These are phyloP conservation scores for Pseudohyphozyma bogoriensis DNA, from an alignment of 768 basidiomycete species.

Conservation along the genomic window DNA sequence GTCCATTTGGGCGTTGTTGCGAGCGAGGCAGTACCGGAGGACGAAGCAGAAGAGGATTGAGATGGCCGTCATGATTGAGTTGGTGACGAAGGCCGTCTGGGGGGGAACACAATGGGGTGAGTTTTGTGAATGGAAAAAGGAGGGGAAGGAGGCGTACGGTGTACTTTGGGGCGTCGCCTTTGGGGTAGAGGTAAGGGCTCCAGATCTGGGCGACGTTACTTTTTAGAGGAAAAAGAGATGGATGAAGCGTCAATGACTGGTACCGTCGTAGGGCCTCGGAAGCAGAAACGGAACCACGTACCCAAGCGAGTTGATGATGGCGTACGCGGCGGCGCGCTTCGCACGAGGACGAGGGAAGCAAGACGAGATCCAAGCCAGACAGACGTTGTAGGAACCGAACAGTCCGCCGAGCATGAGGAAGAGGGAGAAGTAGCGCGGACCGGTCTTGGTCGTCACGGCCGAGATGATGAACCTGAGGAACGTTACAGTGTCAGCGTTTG, in stretches of 20 bases:
- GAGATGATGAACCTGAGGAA: slow-evolving; percentile 24
- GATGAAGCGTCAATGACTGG: neutral
- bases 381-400: slow-evolving; percentile 32
- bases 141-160: slow-evolving; percentile 8
- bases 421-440: slow-evolving; percentile 30
- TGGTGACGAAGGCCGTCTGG: slow-evolving; percentile 10
- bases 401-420: slow-evolving; percentile 33
- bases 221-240: neutral
- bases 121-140: neutral
- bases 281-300: too few relatives aligned
- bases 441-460: slow-evolving; percentile 10
- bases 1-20: slow-evolving; percentile 32
- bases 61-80: neutral
- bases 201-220: slow-evolving; percentile 34
- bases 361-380: slow-evolving; percentile 31
- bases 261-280: too few relatives aligned
- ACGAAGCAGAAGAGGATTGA: slow-evolving; percentile 17
- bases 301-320: slow-evolving; percentile 12
- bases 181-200: slow-evolving; percentile 33
- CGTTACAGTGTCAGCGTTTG: neutral
- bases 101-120: slow-evolving; percentile 9
- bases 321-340: slow-evolving; percentile 32
- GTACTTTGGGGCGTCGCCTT: slow-evolving; percentile 28
- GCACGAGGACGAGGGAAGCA: slow-evolving; percentile 32
- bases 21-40: slow-evolving; percentile 25